A percentile compares a stretch with the other conserved stretches of the same genome.
Conservation (phyloP, 1,139 yeast genomes). For the Geotrichum macrosporum region DNA sequence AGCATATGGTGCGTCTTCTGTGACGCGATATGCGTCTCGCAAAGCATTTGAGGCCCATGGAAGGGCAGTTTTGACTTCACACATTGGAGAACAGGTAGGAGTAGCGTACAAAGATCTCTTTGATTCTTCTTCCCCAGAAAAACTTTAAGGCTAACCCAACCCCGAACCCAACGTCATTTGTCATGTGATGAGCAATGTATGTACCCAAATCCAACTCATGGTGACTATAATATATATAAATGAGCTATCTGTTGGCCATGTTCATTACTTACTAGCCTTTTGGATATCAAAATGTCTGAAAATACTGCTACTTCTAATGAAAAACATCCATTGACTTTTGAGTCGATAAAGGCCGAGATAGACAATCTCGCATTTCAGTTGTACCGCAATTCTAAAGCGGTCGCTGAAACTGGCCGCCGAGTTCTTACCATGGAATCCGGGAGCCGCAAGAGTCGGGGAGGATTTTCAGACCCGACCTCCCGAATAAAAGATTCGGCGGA, state of each 20-base stretch:
- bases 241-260: too few relatives aligned
- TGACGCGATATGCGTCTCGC: slow-evolving; percentile 62
- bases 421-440: slow-evolving; percentile 62
- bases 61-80: slow-evolving; percentile 81
- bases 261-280: too few relatives aligned
- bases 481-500: slow-evolving; percentile 6
- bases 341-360: slow-evolving; percentile 27
- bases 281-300: slow-evolving; percentile 1
- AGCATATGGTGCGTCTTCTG: slow-evolving; percentile 65
- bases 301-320: neutral
- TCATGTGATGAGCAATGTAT: slow-evolving; percentile 5
- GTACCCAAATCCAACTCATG: too few relatives aligned
- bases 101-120: slow-evolving; percentile 56
- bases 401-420: slow-evolving; percentile 72
- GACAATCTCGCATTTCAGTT: slow-evolving; percentile 33
- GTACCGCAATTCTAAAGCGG: slow-evolving; percentile 33
- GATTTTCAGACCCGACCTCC: slow-evolving; percentile 24
- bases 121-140: slow-evolving; percentile 28
- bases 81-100: slow-evolving; percentile 66
- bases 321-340: slow-evolving; percentile 13
- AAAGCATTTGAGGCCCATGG: slow-evolving; percentile 63
- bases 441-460: slow-evolving; percentile 31
- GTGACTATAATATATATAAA: too few relatives aligned
- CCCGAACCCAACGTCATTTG: neutral
- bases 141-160: neutral